Evolutionary conservation across 2,329 filamentous ascomycete genomes (phyloP).

Genomic region (Diaporthe capsici): DNA sequence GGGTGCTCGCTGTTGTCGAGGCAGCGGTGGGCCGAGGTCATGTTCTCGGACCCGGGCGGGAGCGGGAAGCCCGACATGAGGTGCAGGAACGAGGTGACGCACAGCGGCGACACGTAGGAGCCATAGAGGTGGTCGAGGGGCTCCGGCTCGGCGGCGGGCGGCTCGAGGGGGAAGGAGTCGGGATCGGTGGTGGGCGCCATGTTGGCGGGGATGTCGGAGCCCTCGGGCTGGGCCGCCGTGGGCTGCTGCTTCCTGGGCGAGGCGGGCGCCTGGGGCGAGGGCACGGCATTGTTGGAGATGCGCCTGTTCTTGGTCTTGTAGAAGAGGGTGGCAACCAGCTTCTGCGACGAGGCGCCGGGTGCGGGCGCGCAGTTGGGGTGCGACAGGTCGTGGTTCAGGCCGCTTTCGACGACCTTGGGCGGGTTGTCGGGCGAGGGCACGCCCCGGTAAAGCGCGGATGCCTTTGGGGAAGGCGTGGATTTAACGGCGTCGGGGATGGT

Average conservation of each 20-base stretch:
- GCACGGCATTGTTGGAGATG: conserved; percentile 52
- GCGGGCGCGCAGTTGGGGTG: conserved; percentile 74
- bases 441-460: conserved; percentile 65
- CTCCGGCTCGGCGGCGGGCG: conserved; percentile 68
- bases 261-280: conserved; percentile 52
- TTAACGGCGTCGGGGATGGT: neutral
- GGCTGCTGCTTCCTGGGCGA: conserved; percentile 45
- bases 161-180: conserved; percentile 72
- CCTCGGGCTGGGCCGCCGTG: conserved; percentile 48
- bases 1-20: conserved; percentile 73
- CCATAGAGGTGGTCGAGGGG: conserved; percentile 76
- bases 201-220: conserved; percentile 63
- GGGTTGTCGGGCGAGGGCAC: conserved; percentile 72
- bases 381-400: conserved; percentile 72
- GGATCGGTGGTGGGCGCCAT: conserved; percentile 71
- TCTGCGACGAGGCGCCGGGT: conserved; percentile 62
- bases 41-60: conserved; percentile 63
- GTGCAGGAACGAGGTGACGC: conserved; percentile 76
- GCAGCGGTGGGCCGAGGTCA: conserved; percentile 74
- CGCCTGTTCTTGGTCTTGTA: conserved; percentile 64
- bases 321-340: conserved; percentile 74
- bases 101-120: conserved; percentile 75
- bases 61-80: conserved; percentile 75
- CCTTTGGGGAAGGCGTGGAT: conserved; percentile 10
- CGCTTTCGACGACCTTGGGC: conserved; percentile 73